A percentile compares a stretch with the other conserved stretches of the same genome.
Evolutionary conservation across 1,284 basidiomycete genomes (phyloP).

Genomic region (Mycena sp.): DNA sequence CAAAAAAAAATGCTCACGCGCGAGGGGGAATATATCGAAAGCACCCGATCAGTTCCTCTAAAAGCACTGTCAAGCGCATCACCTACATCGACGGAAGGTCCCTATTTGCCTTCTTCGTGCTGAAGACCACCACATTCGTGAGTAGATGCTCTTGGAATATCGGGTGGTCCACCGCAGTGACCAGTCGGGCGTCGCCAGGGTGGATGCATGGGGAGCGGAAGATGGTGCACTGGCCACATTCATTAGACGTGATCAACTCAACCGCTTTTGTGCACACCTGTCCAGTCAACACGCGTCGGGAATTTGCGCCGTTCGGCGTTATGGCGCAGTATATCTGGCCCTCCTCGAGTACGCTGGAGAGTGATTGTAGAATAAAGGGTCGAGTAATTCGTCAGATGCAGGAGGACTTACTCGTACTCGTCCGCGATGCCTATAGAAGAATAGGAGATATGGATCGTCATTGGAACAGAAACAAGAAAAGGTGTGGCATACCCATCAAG

Average conservation of each 20-base stretch:
- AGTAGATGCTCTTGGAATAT: conserved; percentile 20
- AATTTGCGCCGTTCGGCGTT: conserved; percentile 9
- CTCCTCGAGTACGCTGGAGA: conserved; percentile 3
- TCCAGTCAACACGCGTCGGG: conserved; percentile 20
- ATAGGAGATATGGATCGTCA: too few relatives aligned
- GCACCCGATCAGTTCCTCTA: too few relatives aligned
- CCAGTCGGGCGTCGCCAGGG: conserved; percentile 27
- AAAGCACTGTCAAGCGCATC: too few relatives aligned
- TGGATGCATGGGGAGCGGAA: conserved; percentile 29
- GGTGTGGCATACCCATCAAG: conserved; percentile 9
- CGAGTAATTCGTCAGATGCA: background rate
- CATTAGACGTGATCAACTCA: background rate
- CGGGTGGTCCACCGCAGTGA: conserved; percentile 22
- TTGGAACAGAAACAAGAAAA: too few relatives aligned
- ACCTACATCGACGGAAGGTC: conserved; percentile 27
- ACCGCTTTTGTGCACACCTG: conserved; percentile 13
- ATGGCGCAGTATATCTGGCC: conserved; percentile 1
- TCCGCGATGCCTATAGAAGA: conserved; percentile 24
- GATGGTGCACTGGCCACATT: conserved; percentile 28
- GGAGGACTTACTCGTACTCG: conserved; percentile 21
- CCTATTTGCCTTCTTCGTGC: conserved; percentile 17
- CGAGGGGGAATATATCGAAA: too few relatives aligned
- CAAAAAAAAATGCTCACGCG: too few relatives aligned
- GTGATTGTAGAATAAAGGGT: too few relatives aligned
- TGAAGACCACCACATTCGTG: conserved; percentile 27